Conservation (phyloP, 768 basidiomycete species). For the Auriscalpium microsporum region DNA sequence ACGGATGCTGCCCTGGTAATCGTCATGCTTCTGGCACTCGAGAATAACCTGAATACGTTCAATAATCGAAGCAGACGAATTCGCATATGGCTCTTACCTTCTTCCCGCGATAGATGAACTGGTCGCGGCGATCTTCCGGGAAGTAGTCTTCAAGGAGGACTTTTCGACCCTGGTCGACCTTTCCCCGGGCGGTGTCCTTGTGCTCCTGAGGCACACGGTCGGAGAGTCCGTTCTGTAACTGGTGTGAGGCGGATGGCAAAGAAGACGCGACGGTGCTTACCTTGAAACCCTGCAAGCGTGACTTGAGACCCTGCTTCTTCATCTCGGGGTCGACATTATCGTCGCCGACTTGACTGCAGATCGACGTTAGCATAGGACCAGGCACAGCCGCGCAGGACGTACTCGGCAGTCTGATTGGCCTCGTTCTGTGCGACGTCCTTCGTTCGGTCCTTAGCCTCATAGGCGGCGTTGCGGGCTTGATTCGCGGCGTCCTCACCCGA, state of each 20-base stretch:
- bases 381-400: neutral
- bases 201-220: slow-evolving; percentile 65
- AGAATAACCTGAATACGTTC: slow-evolving; percentile 54
- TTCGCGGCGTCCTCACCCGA: slow-evolving; percentile 19
- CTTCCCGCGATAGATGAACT: slow-evolving; percentile 89
- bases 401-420: slow-evolving; percentile 19
- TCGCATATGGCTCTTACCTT: slow-evolving; percentile 42
- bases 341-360: slow-evolving; percentile 15
- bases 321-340: slow-evolving; percentile 29
- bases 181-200: slow-evolving; percentile 45
- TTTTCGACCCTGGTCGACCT: slow-evolving; percentile 49
- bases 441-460: slow-evolving; percentile 5
- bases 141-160: slow-evolving; percentile 80
- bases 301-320: slow-evolving; percentile 28
- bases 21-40: slow-evolving; percentile 87
- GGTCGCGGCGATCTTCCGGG: slow-evolving; percentile 83
- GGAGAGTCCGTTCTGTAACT: slow-evolving; percentile 30
- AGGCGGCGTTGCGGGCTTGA: slow-evolving; percentile 3
- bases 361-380: neutral
- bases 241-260: neutral
- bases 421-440: neutral
- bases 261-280: slow-evolving; percentile 9
- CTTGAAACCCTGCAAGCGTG: slow-evolving; percentile 23
- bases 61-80: neutral
- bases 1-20: slow-evolving; percentile 76